Percentiles rank a stretch among this genome's conserved stretches.
These are phyloP conservation scores for Sporothrix mexicana DNA, from an alignment of 2,329 filamentous ascomycete species.

Conservation along the genomic window DNA sequence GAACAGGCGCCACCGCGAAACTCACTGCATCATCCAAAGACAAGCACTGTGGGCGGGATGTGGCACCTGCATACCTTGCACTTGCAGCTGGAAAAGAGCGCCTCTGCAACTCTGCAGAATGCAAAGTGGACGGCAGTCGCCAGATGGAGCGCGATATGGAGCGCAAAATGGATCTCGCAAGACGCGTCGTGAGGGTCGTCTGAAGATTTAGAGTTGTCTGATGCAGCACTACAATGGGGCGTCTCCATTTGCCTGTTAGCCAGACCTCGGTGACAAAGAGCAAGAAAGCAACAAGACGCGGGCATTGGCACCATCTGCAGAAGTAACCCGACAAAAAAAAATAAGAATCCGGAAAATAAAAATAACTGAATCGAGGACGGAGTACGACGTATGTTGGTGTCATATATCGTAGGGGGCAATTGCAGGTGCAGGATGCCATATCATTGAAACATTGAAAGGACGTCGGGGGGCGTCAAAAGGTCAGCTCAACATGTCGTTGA, in stretches of 20 bases:
- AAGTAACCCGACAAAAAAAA: not conserved
- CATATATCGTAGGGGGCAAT: not conserved
- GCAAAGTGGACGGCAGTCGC: not conserved
- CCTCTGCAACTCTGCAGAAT: not conserved
- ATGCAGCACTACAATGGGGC: not conserved
- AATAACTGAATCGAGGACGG: too few relatives aligned
- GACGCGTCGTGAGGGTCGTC: not conserved
- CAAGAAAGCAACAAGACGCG: not conserved
- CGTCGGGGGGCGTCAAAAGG: not conserved
- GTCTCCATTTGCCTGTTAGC: not conserved
- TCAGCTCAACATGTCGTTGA: too few relatives aligned
- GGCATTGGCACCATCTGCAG: not conserved
- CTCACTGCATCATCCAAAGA: not conserved
- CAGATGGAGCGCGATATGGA: not conserved
- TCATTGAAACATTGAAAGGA: too few relatives aligned
- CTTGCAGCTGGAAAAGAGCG: too few relatives aligned
- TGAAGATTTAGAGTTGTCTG: not conserved
- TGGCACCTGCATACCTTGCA: conserved; percentile 1
- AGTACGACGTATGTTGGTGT: not conserved
- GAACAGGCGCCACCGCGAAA: not conserved
- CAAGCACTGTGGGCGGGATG: not conserved
- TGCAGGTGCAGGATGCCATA: not conserved
- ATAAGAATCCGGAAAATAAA: not conserved
- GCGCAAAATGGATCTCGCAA: not conserved
- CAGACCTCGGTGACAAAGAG: not conserved